A percentile compares a stretch with the other conserved stretches of the same genome.
Evolutionary conservation across 306 rosid genomes (phyloP).

Genomic region (Cicer chorassanicum): DNA sequence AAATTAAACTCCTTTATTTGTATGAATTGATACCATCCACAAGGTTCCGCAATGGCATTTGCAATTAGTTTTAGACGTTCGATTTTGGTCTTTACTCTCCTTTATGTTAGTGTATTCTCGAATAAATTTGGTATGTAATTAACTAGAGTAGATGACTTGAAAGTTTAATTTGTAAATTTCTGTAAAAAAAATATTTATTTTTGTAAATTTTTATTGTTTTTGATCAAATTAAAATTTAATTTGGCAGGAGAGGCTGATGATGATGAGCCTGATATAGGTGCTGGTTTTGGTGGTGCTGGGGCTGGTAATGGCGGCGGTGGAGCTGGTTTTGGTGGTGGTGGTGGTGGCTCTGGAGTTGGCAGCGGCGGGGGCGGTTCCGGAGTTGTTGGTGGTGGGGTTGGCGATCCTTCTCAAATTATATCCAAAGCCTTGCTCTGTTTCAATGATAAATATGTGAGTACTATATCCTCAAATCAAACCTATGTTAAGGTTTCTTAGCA

Average conservation of each 20-base stretch:
- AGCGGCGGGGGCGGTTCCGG: slow-evolving; percentile 32
- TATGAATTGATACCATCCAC: slow-evolving; percentile 13
- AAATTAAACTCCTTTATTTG: not conserved
- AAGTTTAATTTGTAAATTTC: not conserved
- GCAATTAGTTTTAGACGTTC: slow-evolving; percentile 36
- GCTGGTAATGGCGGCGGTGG: not conserved
- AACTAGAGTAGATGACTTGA: not conserved
- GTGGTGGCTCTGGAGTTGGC: not conserved
- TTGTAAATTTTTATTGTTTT: not conserved
- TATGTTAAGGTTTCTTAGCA: no score
- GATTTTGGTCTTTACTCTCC: slow-evolving; percentile 51
- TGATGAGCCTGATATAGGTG: slow-evolving; percentile 41
- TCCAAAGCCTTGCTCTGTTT: slow-evolving; percentile 85
- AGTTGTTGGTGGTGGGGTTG: slow-evolving; percentile 39
- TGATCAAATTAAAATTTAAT: not conserved
- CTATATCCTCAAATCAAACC: not conserved
- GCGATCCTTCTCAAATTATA: slow-evolving; percentile 68
- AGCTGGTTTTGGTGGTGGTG: not conserved
- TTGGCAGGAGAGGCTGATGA: slow-evolving; percentile 60
- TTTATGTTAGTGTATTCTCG: slow-evolving; percentile 46
- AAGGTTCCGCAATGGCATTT: slow-evolving; percentile 57
- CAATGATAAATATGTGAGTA: slow-evolving; percentile 74
- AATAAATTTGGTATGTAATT: slow-evolving; percentile 54
- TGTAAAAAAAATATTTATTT: not conserved
- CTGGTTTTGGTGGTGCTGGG: slow-evolving; percentile 20